phyloP scores from a whole-genome alignment of 345 rosid genomes.

The Hypericum androsaemum region DNA sequence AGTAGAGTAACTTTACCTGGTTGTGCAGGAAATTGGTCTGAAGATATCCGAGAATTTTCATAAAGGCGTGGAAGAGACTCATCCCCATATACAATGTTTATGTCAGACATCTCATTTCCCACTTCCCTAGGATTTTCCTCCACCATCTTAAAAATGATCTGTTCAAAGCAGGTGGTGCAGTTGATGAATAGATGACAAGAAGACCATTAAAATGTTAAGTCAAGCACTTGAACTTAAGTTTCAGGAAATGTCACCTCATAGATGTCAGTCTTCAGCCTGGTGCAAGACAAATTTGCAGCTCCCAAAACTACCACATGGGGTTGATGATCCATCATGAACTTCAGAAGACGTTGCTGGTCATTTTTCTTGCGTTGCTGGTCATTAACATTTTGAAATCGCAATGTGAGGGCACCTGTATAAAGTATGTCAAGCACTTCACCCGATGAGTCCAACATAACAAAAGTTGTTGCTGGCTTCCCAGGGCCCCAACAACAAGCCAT shows the following conservation, averaged over 20 bases:
- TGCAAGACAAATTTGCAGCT: not conserved
- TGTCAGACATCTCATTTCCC: not conserved
- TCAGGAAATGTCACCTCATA: not conserved
- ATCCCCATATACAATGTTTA: conserved; percentile 10
- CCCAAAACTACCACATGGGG: conserved; percentile 9
- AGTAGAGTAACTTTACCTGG: conserved; percentile 31
- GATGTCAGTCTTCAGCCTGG: conserved; percentile 4
- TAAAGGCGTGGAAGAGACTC: conserved; percentile 72
- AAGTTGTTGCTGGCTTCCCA: conserved; percentile 9
- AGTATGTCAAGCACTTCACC: conserved; percentile 8
- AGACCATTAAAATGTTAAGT: not conserved
- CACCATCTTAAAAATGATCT: conserved; percentile 5
- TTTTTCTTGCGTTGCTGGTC: conserved; percentile 7
- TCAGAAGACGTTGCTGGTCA: conserved; percentile 9
- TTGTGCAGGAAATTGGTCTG: conserved; percentile 83
- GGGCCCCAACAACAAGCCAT: conserved; percentile 16
- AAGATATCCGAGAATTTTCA: conserved; percentile 87
- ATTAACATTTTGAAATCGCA: conserved; percentile 10
- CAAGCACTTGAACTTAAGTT: too few species aligned
- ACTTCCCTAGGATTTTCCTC: conserved; percentile 1
- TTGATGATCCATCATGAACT: conserved; percentile 1
- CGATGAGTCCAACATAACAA: conserved; percentile 9
- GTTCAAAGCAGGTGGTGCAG: not conserved
- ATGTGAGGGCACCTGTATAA: not conserved
- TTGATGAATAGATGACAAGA: not conserved